Conservation (phyloP, 139 green algal genomes). For the Diplosphaera chodatii region DNA sequence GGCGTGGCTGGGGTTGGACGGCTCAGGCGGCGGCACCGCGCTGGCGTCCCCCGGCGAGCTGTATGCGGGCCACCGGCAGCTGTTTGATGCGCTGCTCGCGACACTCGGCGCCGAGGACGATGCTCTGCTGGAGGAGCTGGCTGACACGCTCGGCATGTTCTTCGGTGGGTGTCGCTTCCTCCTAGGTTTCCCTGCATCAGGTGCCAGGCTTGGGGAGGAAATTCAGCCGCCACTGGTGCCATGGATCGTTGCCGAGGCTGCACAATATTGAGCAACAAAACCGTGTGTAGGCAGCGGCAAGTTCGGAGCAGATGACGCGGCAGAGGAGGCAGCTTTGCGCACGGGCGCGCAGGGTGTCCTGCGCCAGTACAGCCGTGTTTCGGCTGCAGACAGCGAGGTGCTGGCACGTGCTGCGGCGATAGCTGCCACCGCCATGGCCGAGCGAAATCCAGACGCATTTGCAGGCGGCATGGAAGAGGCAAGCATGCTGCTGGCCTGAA, state of each 20-base stretch:
- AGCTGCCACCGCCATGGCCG: constrained; percentile 6
- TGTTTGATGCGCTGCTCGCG: constrained; percentile 2
- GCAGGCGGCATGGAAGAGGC: constrained; percentile 4
- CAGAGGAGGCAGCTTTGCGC: background rate
- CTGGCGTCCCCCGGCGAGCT: background rate
- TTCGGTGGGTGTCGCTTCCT: background rate
- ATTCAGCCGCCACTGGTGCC: no score
- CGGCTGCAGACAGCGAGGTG: background rate
- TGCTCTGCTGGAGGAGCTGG: background rate
- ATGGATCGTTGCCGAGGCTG: no score
- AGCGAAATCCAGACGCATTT: constrained; percentile 1
- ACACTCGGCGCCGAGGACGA: background rate
- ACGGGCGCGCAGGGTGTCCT: background rate
- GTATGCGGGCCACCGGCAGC: background rate
- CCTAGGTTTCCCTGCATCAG: no score
- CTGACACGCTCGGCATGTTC: background rate
- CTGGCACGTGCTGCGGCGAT: background rate
- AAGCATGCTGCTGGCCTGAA: no score
- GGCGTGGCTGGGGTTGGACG: background rate
- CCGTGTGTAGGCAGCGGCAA: background rate
- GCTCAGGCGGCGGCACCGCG: background rate
- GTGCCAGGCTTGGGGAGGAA: no score
- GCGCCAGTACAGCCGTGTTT: background rate
- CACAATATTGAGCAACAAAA: no score
- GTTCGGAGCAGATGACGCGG: background rate